Evolutionary conservation across 2,329 filamentous ascomycete species (phyloP).

Genomic region (Alternaria panax): DNA sequence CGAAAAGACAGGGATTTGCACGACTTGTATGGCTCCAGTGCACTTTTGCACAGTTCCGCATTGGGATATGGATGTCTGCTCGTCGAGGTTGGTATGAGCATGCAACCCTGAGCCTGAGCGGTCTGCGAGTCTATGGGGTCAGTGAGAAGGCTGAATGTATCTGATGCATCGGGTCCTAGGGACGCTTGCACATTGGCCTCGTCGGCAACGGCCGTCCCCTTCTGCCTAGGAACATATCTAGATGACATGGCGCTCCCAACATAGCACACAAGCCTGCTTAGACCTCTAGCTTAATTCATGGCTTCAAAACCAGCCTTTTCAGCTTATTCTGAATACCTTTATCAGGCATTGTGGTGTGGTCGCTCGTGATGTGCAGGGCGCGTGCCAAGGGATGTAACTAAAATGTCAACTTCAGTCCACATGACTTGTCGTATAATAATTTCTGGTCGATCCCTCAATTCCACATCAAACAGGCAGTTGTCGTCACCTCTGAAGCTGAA

Average conservation of each 20-base stretch:
- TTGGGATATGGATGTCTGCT: neutral
- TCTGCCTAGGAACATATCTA: too few relatives aligned
- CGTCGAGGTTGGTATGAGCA: slow-evolving; percentile 1
- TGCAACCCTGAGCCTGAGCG: neutral
- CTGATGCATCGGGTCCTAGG: slow-evolving; percentile 11
- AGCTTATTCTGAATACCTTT: neutral
- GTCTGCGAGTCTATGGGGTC: neutral
- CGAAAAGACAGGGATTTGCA: neutral
- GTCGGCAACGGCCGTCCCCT: neutral
- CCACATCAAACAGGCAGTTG: too few relatives aligned
- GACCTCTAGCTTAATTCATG: accelerated
- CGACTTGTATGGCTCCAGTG: neutral
- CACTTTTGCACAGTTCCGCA: slow-evolving; percentile 18
- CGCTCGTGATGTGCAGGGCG: neutral
- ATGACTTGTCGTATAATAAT: too few relatives aligned
- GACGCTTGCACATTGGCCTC: neutral
- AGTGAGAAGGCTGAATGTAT: neutral
- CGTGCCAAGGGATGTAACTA: too few relatives aligned
- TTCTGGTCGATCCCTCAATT: too few relatives aligned
- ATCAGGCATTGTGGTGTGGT: neutral
- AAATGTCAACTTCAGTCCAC: too few relatives aligned
- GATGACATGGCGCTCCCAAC: neutral
- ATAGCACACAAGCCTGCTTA: too few relatives aligned
- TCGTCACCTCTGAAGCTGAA: too few relatives aligned
- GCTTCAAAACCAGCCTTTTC: neutral